A percentile compares a stretch with the other conserved stretches of the same genome.
Conservation (phyloP, 257 asterid species). For the Nicotiana tomentosiformis region DNA sequence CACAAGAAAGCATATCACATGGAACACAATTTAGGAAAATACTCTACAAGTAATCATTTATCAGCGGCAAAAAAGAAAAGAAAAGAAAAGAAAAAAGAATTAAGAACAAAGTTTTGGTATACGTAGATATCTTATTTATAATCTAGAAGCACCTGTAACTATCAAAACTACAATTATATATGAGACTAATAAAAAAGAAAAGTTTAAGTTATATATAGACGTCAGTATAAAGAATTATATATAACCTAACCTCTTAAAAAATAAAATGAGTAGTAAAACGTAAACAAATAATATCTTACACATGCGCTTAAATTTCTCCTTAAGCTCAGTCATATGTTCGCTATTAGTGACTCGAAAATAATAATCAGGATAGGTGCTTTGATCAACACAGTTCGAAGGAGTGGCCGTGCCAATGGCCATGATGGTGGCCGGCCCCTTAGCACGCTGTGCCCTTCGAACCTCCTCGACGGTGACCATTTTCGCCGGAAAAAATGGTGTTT, state of each 20-base stretch:
- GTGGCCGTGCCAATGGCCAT: conserved; percentile 69
- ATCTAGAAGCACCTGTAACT: background rate
- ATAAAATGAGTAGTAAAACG: background rate
- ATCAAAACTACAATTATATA: background rate
- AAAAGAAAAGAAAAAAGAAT: background rate
- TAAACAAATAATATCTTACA: conserved; percentile 34
- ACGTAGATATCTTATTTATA: background rate
- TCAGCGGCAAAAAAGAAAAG: background rate
- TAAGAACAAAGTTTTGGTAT: background rate
- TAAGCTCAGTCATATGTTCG: conserved; percentile 57
- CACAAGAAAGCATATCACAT: background rate
- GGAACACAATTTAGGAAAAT: background rate
- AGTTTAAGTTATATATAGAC: no score
- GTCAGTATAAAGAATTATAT: no score
- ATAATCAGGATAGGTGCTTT: conserved; percentile 54
- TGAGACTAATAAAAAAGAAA: background rate
- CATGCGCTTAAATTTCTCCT: conserved; percentile 68
- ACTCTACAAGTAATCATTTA: background rate
- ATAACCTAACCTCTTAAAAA: background rate
- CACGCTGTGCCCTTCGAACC: conserved; percentile 53
- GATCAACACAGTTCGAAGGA: conserved; percentile 63
- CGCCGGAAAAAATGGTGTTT: background rate
- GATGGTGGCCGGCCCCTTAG: conserved; percentile 73
- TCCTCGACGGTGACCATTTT: conserved; percentile 65
- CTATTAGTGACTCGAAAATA: conserved; percentile 67